Percentiles rank a stretch among this genome's conserved stretches.
Conservation (phyloP, 768 basidiomycete genomes). For the Nidularia pulvinata region DNA sequence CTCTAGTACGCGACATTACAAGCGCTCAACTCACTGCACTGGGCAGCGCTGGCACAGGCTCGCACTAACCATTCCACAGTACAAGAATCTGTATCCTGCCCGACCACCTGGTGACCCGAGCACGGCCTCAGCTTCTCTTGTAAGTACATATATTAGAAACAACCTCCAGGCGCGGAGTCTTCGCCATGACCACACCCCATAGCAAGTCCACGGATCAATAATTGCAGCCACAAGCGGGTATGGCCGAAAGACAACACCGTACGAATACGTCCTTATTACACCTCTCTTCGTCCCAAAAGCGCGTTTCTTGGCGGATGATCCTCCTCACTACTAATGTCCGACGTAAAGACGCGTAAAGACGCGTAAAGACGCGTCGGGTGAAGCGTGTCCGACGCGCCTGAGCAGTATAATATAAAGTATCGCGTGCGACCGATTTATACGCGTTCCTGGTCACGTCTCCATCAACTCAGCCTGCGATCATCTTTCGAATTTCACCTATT, state of each 20-base stretch:
- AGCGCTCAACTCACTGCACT: slow-evolving; percentile 1
- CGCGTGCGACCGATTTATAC: slow-evolving; percentile 1
- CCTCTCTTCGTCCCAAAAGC: slow-evolving; percentile 4
- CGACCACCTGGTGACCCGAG: not conserved
- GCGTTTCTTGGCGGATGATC: slow-evolving; percentile 6
- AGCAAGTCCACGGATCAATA: slow-evolving; percentile 31
- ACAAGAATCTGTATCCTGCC: not conserved
- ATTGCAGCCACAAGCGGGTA: slow-evolving; percentile 17
- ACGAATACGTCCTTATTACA: slow-evolving; percentile 9
- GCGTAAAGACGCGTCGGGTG: slow-evolving; percentile 32
- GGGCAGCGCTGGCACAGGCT: not conserved
- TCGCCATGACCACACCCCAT: slow-evolving; percentile 16
- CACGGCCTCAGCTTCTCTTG: not conserved
- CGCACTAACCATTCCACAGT: not conserved
- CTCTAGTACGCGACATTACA: slow-evolving; percentile 1
- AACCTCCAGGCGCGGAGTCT: not conserved
- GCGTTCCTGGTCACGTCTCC: not conserved
- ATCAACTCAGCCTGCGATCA: slow-evolving; percentile 4
- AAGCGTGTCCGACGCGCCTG: slow-evolving; percentile 10
- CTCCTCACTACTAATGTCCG: slow-evolving; percentile 3
- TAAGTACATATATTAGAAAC: not conserved
- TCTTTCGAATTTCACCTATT: slow-evolving; percentile 19
- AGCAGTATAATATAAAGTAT: not conserved
- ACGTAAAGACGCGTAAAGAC: slow-evolving; percentile 45
- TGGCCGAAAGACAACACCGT: slow-evolving; percentile 13